phyloP scores from a whole-genome alignment of 164 flowering plant genomes.

The Platanus orientalis region DNA sequence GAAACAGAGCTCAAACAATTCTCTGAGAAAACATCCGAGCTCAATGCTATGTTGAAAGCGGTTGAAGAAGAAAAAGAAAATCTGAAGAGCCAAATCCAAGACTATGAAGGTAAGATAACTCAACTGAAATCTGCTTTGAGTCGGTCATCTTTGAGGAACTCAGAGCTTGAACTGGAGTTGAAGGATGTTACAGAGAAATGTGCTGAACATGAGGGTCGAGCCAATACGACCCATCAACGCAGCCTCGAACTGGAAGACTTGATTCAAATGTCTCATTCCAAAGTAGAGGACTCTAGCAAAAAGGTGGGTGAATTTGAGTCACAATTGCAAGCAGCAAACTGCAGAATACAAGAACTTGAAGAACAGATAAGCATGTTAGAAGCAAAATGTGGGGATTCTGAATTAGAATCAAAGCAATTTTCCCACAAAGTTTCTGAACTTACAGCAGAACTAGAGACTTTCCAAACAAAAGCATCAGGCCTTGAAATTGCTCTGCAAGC shows the following conservation, averaged over 20 bases:
- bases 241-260: conserved; percentile 73
- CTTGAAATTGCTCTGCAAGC: conserved; percentile 56
- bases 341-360: conserved; percentile 72
- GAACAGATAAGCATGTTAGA: conserved; percentile 55
- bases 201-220: conserved; percentile 72
- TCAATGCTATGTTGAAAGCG: conserved; percentile 26
- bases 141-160: conserved; percentile 30
- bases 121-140: conserved; percentile 46
- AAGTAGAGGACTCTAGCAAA: conserved; percentile 55
- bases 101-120: conserved; percentile 39
- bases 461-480: conserved; percentile 42
- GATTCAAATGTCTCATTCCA: conserved; percentile 56
- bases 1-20: conserved; percentile 50
- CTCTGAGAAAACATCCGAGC: conserved; percentile 39
- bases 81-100: conserved; percentile 36
- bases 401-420: conserved; percentile 43
- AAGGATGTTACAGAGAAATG: conserved; percentile 40
- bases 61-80: conserved; percentile 49
- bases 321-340: conserved; percentile 56
- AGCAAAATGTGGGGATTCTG: conserved; percentile 46
- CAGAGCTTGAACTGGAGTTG: conserved; percentile 66
- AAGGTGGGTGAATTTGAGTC: conserved; percentile 65
- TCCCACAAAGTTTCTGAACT: conserved; percentile 52
- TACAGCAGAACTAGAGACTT: conserved; percentile 49
- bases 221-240: conserved; percentile 53